phyloP scores from a whole-genome alignment of 257 asterid genomes.

The Gynochthodes officinalis region DNA sequence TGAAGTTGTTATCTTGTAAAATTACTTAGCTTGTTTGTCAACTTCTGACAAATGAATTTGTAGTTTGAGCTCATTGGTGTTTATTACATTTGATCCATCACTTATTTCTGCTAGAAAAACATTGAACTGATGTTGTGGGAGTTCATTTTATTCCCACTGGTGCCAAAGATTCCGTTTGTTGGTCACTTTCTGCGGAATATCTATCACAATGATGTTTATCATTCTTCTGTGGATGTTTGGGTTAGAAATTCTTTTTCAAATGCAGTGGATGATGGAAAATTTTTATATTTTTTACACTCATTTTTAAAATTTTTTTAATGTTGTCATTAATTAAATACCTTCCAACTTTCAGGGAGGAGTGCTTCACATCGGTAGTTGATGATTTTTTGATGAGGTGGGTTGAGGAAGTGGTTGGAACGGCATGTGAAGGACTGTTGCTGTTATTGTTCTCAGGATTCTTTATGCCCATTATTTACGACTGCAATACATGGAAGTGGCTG shows the following conservation, averaged over 20 bases:
- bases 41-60: neutral
- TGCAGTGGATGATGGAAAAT: neutral
- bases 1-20: neutral
- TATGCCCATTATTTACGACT: neutral
- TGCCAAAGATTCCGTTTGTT: neutral
- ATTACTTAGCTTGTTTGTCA: neutral
- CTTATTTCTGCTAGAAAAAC: neutral
- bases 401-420: neutral
- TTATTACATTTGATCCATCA: neutral
- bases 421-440: neutral
- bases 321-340: neutral
- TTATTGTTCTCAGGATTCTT: neutral
- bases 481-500: neutral
- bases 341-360: constrained; percentile 9
- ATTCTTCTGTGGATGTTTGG: neutral
- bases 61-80: neutral
- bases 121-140: neutral
- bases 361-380: neutral
- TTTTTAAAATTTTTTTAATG: neutral
- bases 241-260: neutral
- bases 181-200: neutral
- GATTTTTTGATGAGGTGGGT: neutral
- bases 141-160: neutral
- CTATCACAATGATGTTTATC: neutral
- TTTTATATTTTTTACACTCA: neutral